Evolutionary conservation across 441 rosid genomes (phyloP).

Genomic region (Lepidium campestre): DNA sequence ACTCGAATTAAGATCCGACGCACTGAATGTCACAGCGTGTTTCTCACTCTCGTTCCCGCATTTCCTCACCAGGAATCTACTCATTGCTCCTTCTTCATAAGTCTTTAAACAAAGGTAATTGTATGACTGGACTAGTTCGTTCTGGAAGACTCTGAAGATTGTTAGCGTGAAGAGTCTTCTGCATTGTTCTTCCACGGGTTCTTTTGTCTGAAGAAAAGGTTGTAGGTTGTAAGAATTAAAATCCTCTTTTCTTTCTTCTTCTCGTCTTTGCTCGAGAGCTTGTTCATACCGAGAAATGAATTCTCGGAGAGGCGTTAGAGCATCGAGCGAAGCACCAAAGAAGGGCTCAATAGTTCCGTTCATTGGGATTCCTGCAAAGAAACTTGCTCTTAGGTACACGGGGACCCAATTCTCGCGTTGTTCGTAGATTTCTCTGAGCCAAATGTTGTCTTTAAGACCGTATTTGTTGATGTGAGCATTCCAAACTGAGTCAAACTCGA

Average conservation of each 20-base stretch:
- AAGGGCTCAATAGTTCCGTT: constrained; percentile 51
- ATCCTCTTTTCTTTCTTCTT: constrained; percentile 83
- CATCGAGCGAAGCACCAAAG: constrained; percentile 47
- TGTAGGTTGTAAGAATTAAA: constrained; percentile 60
- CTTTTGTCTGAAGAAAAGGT: constrained; percentile 63
- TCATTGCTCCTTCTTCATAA: constrained; percentile 63
- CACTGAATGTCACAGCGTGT: constrained; percentile 56
- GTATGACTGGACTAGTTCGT: constrained; percentile 60
- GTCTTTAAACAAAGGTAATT: constrained; percentile 57
- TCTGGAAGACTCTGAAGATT: constrained; percentile 64
- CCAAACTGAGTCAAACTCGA: constrained; percentile 66
- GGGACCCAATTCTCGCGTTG: constrained; percentile 81
- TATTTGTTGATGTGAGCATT: constrained; percentile 54
- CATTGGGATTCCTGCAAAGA: constrained; percentile 71
- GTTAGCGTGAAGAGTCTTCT: constrained; percentile 64
- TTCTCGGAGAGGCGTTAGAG: constrained; percentile 54
- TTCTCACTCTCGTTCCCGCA: constrained; percentile 68
- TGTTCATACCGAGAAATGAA: constrained; percentile 60
- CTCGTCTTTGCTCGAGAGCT: constrained; percentile 58
- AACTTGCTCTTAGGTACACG: constrained; percentile 53
- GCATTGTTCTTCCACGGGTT: constrained; percentile 77
- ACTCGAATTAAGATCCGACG: constrained; percentile 49
- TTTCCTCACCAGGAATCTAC: constrained; percentile 54
- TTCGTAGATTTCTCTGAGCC: constrained; percentile 72
- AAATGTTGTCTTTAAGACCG: constrained; percentile 47